Conservation (phyloP, 2,329 filamentous ascomycete species). For the Penicillium fuscoglaucum region DNA sequence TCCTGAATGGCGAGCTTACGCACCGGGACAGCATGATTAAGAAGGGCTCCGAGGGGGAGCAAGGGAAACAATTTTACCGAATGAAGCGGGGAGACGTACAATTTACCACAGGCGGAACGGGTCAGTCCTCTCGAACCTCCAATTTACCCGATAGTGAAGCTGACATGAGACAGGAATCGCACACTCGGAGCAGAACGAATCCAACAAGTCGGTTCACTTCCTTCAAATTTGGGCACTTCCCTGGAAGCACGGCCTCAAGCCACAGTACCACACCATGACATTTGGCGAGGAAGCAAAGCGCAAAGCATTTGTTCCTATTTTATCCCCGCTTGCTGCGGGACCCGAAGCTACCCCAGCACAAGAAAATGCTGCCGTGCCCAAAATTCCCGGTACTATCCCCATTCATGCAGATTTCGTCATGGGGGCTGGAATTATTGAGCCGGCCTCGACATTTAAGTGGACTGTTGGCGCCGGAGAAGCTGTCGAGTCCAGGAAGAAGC, state of each 20-base stretch:
- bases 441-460: conserved; percentile 68
- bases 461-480: conserved; percentile 59
- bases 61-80: conserved; percentile 64
- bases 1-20: conserved; percentile 80
- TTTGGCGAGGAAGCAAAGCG: conserved; percentile 74
- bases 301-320: conserved; percentile 69
- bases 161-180: conserved; percentile 57
- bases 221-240: conserved; percentile 87
- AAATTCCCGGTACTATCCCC: conserved; percentile 68
- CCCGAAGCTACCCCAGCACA: conserved; percentile 60
- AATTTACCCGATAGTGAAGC: conserved; percentile 3
- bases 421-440: conserved; percentile 71
- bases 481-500: conserved; percentile 45
- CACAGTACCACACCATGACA: conserved; percentile 72
- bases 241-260: conserved; percentile 69
- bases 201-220: conserved; percentile 72
- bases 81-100: conserved; percentile 82
- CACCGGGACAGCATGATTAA: conserved; percentile 83
- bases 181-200: conserved; percentile 81
- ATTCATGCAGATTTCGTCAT: conserved; percentile 84
- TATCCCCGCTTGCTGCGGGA: conserved; percentile 72
- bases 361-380: conserved; percentile 64
- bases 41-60: conserved; percentile 63
- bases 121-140: conserved; percentile 37
- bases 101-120: conserved; percentile 83